A percentile compares a stretch with the other conserved stretches of the same genome.
Conservation (phyloP, 2,329 filamentous ascomycete genomes). For the Dactylellina cionopaga region DNA sequence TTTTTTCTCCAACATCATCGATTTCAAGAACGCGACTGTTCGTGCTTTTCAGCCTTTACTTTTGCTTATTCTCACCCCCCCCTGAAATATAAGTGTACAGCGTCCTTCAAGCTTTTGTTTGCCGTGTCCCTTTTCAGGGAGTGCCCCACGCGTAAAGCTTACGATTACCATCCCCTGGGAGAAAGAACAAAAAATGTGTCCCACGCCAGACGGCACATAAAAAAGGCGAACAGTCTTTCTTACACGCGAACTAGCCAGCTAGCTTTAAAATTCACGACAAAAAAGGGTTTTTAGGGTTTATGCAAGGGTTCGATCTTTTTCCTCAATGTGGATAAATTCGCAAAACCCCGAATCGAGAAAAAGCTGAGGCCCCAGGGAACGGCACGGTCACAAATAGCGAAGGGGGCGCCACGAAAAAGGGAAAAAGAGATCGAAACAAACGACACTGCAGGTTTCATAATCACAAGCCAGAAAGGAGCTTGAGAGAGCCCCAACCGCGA, state of each 20-base stretch:
- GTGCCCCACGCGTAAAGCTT: constrained; percentile 33
- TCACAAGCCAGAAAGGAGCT: constrained; percentile 25
- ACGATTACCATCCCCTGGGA: not conserved
- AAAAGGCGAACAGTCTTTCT: constrained; percentile 12
- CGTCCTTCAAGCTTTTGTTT: not conserved
- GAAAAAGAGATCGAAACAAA: constrained; percentile 26
- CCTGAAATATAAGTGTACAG: too few relatives aligned
- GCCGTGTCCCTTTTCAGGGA: not conserved
- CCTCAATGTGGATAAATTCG: constrained; percentile 33
- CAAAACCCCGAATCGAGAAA: constrained; percentile 18
- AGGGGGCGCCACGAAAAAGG: constrained; percentile 30
- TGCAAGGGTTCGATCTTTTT: too few relatives aligned
- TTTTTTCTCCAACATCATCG: not conserved
- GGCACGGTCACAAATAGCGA: constrained; percentile 12
- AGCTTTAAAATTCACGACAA: constrained; percentile 20
- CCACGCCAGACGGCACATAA: constrained; percentile 35
- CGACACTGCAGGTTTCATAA: constrained; percentile 27
- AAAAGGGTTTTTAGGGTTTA: constrained; percentile 19
- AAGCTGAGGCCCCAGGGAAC: constrained; percentile 11
- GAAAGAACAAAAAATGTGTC: constrained; percentile 3
- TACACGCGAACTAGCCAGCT: too few relatives aligned
- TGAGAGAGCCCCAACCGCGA: constrained; percentile 17
- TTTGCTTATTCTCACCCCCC: not conserved
- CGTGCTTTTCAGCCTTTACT: not conserved
- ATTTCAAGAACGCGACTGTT: not conserved